Evolutionary conservation across 768 basidiomycete species (phyloP).

Genomic region (Tephrocybe sp.): DNA sequence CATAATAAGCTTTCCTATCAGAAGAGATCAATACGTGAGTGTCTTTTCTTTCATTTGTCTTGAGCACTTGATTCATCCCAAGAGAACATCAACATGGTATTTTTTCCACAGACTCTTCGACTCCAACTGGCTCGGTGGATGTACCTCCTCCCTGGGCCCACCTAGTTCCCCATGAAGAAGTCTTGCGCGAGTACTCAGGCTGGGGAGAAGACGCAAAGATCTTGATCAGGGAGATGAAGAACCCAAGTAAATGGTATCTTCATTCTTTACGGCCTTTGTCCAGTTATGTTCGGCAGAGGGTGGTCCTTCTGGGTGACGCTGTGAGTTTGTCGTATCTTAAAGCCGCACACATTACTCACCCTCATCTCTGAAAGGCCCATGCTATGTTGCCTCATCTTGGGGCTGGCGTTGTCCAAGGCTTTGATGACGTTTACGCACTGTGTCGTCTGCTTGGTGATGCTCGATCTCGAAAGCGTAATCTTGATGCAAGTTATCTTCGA

Average conservation of each 20-base stretch:
- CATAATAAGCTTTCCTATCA: slow-evolving; percentile 49
- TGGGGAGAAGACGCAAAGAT: slow-evolving; percentile 43
- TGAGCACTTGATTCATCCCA: background rate
- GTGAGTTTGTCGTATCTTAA: slow-evolving; percentile 24
- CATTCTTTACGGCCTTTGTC: slow-evolving; percentile 44
- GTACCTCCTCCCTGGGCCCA: slow-evolving; percentile 40
- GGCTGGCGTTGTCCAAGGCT: slow-evolving; percentile 56
- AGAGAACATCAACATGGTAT: slow-evolving; percentile 46
- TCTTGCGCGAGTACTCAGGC: slow-evolving; percentile 38
- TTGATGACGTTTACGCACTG: slow-evolving; percentile 52
- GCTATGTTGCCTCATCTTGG: slow-evolving; percentile 59
- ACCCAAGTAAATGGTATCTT: slow-evolving; percentile 50
- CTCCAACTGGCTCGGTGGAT: slow-evolving; percentile 23
- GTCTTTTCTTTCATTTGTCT: background rate
- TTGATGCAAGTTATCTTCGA: slow-evolving; percentile 32
- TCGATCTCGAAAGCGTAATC: slow-evolving; percentile 32
- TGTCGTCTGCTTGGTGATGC: slow-evolving; percentile 43
- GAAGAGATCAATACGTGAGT: slow-evolving; percentile 37
- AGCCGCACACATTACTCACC: background rate
- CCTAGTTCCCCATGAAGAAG: slow-evolving; percentile 35
- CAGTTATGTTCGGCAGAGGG: slow-evolving; percentile 39
- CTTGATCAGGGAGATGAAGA: slow-evolving; percentile 39
- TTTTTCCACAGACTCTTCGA: slow-evolving; percentile 31
- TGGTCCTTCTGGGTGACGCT: slow-evolving; percentile 54
- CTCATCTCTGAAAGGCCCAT: slow-evolving; percentile 40